These are phyloP conservation scores for Solanum appendiculatum DNA, from an alignment of 257 asterid species.

Conservation along the genomic window DNA sequence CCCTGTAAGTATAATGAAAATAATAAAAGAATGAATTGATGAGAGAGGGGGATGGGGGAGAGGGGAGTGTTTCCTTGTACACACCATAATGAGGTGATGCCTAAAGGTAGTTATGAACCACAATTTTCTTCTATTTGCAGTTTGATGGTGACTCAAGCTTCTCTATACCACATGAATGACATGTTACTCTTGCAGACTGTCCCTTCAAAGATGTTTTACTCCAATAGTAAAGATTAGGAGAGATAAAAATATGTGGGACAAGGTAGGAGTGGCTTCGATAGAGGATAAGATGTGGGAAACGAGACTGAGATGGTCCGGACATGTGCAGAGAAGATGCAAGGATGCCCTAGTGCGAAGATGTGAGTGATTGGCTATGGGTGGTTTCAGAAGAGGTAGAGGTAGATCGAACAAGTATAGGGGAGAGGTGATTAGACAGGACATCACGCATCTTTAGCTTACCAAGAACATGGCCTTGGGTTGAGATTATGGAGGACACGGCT, in stretches of 20 bases:
- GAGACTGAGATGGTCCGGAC: neutral
- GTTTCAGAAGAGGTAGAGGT: neutral
- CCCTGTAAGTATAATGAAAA: neutral
- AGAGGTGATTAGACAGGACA: neutral
- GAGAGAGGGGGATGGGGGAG: neutral
- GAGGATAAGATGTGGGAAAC: neutral
- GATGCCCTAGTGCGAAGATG: too few relatives aligned
- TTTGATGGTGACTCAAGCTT: constrained; percentile 37
- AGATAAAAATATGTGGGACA: neutral
- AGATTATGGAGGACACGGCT: neutral
- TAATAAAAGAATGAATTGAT: neutral
- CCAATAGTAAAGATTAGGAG: neutral
- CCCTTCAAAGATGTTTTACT: neutral
- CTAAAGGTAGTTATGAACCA: constrained; percentile 14
- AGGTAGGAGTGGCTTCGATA: neutral
- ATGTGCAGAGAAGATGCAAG: too few relatives aligned
- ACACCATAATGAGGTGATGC: neutral
- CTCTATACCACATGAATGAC: constrained; percentile 3
- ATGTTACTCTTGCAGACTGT: neutral
- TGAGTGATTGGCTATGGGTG: neutral
- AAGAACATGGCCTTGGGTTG: neutral
- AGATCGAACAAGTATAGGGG: neutral
- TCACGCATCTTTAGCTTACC: neutral
- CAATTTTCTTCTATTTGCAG: constrained; percentile 1
- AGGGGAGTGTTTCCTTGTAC: neutral